These are phyloP conservation scores for Shiraia sp. DNA, from an alignment of 2,329 filamentous ascomycete genomes.

Conservation along the genomic window DNA sequence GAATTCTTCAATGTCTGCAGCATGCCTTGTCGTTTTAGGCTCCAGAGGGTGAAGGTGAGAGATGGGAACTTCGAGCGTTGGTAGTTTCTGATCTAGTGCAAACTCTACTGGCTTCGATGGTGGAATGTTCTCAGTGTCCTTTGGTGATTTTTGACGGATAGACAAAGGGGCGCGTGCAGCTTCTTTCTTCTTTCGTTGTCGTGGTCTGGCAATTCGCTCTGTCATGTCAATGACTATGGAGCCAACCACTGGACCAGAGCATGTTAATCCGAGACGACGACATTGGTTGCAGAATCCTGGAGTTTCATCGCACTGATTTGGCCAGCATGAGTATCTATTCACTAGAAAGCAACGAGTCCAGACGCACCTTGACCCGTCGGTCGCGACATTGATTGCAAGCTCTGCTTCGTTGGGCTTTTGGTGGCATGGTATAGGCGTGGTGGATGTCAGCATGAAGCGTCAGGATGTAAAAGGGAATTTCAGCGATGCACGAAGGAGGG, in stretches of 20 bases:
- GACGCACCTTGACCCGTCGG: constrained; percentile 39
- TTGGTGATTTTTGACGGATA: background rate
- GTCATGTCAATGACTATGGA: constrained; percentile 44
- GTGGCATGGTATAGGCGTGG: constrained; percentile 9
- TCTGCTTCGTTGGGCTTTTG: constrained; percentile 38
- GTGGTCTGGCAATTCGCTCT: constrained; percentile 32
- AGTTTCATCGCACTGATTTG: constrained; percentile 36
- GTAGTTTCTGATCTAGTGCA: background rate
- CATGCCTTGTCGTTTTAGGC: constrained; percentile 1
- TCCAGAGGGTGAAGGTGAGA: constrained; percentile 1
- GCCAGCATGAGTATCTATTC: no score
- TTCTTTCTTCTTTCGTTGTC: constrained; percentile 27
- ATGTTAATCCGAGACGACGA: constrained; percentile 30
- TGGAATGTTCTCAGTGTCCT: background rate
- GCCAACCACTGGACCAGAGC: constrained; percentile 36
- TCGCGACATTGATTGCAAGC: constrained; percentile 40
- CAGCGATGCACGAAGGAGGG: constrained; percentile 4
- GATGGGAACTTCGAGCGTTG: background rate
- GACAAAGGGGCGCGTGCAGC: constrained; percentile 2
- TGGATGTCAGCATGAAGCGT: constrained; percentile 1
- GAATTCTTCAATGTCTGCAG: constrained; percentile 20
- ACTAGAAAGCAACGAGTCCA: background rate
- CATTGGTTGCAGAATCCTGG: constrained; percentile 35
- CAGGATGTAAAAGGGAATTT: constrained; percentile 18
- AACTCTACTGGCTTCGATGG: constrained; percentile 1